Base-by-base conservation (phyloP, 2,329 filamentous ascomycete species). In the Grosmannia huntii region DNA sequence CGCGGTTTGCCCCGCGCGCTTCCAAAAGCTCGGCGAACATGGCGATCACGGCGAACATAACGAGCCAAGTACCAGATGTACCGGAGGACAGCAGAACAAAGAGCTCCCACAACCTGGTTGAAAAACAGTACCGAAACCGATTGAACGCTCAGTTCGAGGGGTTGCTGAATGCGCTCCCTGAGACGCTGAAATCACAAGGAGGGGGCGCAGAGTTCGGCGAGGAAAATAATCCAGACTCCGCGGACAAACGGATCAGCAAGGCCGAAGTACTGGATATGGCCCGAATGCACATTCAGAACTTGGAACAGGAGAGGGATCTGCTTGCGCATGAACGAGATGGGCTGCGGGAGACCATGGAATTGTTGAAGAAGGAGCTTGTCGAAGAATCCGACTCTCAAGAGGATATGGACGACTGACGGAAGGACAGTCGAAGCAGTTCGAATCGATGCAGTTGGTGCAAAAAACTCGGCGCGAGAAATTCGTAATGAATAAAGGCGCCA, bases 211-310 rank as follows among this genome's bases (percentile, higher is more conserved):
- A 55, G 1, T 48, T 53, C 2, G 51, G 52, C 25, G 60, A 60
- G 33, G 55, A n/a, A 19, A 58, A 33, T n/a, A 56, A 27, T 21
- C 25, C 36, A 19, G 65, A 66, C 21, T 44, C 62, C 4, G 61
- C 63, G 1, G 67, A 69, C n/a, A 64, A 61, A 27, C 65, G 66
- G n/a, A 62, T 69, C 27, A 72, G 69, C 62, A 72, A 72, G 58
- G 69, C 65, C 10, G 69, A 72, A 57, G 69, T 72, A 5, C 58
- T 72, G 33, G 70, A 71, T 44, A 63, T 70, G 62, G 69, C 70
- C 38, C 65, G 67, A 14, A 60, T 63, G 52, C 68, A 71, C 55
- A 72, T 72, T 48, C 59, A 65, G 56, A 59, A 62, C 50, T 60
- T 72, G 28, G 70, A 72, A 60, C 64, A 63, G 50, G 66, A 69